Evolutionary conservation across 371 early-diverging fungal genomes (phyloP).

Genomic region (Saksenaea oblongispora): DNA sequence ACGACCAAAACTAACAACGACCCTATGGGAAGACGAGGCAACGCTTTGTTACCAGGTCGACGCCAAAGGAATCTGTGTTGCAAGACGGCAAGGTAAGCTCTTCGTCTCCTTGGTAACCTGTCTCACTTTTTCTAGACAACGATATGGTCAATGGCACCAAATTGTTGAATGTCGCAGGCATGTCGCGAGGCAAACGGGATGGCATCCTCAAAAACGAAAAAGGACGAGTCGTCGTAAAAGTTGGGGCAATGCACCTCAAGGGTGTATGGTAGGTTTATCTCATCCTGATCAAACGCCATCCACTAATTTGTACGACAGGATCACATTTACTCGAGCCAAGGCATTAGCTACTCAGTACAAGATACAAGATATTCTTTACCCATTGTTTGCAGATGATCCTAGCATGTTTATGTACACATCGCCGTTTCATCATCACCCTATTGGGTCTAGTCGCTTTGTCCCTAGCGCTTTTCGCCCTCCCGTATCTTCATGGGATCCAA

Average conservation of each 20-base stretch:
- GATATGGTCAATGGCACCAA: conserved; percentile 90
- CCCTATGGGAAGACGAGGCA: conserved; percentile 78
- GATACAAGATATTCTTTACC: conserved; percentile 62
- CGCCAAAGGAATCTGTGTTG: conserved; percentile 68
- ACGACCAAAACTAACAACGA: conserved; percentile 63
- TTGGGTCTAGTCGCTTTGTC: neutral
- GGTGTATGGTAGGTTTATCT: conserved; percentile 76
- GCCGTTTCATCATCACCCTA: conserved; percentile 1
- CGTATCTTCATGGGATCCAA: neutral
- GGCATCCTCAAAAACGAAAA: conserved; percentile 86
- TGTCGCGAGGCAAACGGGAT: conserved; percentile 89
- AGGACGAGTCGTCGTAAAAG: conserved; percentile 82
- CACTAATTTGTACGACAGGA: conserved; percentile 30
- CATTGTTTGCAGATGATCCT: conserved; percentile 69
- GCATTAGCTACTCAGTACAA: conserved; percentile 64
- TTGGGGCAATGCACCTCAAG: conserved; percentile 85
- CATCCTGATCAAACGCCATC: neutral
- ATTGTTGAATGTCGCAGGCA: conserved; percentile 79
- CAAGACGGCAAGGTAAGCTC: conserved; percentile 62
- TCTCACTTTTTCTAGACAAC: conserved; percentile 52
- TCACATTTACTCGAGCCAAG: conserved; percentile 68
- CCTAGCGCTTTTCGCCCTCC: neutral
- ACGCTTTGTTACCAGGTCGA: conserved; percentile 78
- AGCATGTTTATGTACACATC: conserved; percentile 18
- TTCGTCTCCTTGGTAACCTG: neutral